Evolutionary conservation across 768 basidiomycete genomes (phyloP).

Genomic region (Serendipita vermifera): DNA sequence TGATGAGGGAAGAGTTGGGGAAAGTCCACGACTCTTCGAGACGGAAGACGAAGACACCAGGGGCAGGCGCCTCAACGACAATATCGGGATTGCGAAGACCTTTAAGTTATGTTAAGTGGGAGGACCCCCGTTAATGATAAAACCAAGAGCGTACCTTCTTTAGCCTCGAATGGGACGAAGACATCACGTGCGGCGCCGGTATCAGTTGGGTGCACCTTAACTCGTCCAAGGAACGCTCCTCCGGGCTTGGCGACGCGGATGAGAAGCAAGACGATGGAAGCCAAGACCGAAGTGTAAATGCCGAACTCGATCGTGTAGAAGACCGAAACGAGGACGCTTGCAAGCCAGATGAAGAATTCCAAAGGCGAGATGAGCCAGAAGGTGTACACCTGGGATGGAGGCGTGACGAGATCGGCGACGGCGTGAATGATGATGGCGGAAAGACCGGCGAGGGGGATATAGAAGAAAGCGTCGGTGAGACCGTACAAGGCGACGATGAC

Average conservation of each 20-base stretch:
- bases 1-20: slow-evolving; percentile 59
- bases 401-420: slow-evolving; percentile 75
- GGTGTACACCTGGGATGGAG: slow-evolving; percentile 64
- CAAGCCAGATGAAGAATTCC: slow-evolving; percentile 80
- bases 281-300: slow-evolving; percentile 73
- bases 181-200: slow-evolving; percentile 49
- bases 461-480: slow-evolving; percentile 83
- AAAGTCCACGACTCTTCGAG: slow-evolving; percentile 84
- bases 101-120: slow-evolving; percentile 24
- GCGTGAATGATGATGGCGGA: slow-evolving; percentile 93
- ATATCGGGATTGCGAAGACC: slow-evolving; percentile 52
- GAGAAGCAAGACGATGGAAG: slow-evolving; percentile 68
- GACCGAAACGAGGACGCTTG: slow-evolving; percentile 77
- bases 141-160: too few species aligned
- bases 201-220: slow-evolving; percentile 39
- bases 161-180: slow-evolving; percentile 58
- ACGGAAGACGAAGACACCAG: slow-evolving; percentile 84
- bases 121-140: too few species aligned
- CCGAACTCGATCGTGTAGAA: slow-evolving; percentile 93
- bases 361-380: slow-evolving; percentile 93
- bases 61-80: slow-evolving; percentile 61
- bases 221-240: slow-evolving; percentile 82
- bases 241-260: slow-evolving; percentile 79
- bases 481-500: slow-evolving; percentile 93
- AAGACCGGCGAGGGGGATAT: slow-evolving; percentile 69